Conservation (phyloP, 2,329 filamentous ascomycete genomes). For the Coleophoma cylindrospora region DNA sequence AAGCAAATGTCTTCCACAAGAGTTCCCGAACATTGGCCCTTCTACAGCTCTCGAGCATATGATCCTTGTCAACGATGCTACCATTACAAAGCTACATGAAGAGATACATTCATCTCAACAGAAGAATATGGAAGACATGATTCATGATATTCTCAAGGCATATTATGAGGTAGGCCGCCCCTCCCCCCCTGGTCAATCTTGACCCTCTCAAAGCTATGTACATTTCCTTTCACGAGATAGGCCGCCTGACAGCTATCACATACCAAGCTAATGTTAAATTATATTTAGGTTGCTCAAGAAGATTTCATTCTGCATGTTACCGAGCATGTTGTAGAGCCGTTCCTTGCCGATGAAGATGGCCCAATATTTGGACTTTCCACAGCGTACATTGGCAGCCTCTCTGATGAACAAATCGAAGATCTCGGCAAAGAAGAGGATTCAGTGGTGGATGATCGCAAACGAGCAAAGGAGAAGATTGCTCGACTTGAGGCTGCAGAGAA, state of each 20-base stretch:
- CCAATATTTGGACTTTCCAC: slow-evolving; percentile 18
- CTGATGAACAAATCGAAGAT: slow-evolving; percentile 13
- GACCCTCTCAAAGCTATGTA: not conserved
- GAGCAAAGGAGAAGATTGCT: slow-evolving; percentile 5
- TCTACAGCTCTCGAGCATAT: not conserved
- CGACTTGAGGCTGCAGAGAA: slow-evolving; percentile 6
- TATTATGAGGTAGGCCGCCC: slow-evolving; percentile 29
- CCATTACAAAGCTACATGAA: slow-evolving; percentile 7
- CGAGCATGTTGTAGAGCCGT: slow-evolving; percentile 18
- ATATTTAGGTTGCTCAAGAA: slow-evolving; percentile 20
- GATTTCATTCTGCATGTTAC: slow-evolving; percentile 23
- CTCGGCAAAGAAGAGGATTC: slow-evolving; percentile 20
- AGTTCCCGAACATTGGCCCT: not conserved
- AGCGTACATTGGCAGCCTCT: slow-evolving; percentile 14
- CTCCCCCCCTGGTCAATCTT: not conserved
- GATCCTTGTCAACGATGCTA: slow-evolving; percentile 5
- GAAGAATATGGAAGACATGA: slow-evolving; percentile 27
- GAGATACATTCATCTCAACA: slow-evolving; percentile 12
- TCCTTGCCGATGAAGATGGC: slow-evolving; percentile 14
- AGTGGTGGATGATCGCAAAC: slow-evolving; percentile 5
- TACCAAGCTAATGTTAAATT: not conserved
- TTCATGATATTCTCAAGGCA: slow-evolving; percentile 31
- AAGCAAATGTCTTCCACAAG: not conserved
- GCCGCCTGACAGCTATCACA: not conserved
- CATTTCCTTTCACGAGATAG: not conserved